These are phyloP conservation scores for Coix lacrymajobi DNA, from an alignment of 176 grass and related monocot genomes.

Conservation along the genomic window DNA sequence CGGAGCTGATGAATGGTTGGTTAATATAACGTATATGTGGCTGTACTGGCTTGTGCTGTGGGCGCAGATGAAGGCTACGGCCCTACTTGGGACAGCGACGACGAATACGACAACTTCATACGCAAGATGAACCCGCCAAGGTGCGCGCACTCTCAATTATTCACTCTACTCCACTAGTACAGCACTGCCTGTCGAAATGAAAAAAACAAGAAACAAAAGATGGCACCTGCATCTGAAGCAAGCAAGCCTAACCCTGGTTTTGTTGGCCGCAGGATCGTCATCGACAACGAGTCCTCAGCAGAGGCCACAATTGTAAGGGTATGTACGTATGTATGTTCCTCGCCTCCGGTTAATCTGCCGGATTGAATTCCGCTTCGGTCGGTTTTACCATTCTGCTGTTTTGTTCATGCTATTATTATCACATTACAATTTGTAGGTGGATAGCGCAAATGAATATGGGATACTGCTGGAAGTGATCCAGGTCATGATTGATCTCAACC, in stretches of 20 bases:
- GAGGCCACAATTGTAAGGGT: conserved; percentile 75
- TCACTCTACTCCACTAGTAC: not conserved
- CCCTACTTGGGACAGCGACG: conserved; percentile 73
- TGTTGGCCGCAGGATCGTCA: conserved; percentile 37
- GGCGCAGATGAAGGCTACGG: conserved; percentile 56
- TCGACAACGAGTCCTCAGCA: conserved; percentile 52
- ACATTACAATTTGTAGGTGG: conserved; percentile 36
- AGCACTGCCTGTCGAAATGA: too few relatives aligned
- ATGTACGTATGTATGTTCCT: conserved; percentile 30
- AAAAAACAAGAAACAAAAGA: not conserved
- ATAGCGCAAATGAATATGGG: conserved; percentile 70
- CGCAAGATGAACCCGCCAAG: conserved; percentile 89
- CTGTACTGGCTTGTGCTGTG: not conserved
- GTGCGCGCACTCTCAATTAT: conserved; percentile 25
- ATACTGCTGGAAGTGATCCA: conserved; percentile 79
- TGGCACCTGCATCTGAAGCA: not conserved
- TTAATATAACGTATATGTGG: conserved; percentile 17
- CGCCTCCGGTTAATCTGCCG: not conserved
- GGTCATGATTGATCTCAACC: conserved; percentile 71
- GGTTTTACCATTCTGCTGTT: not conserved
- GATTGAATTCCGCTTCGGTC: not conserved
- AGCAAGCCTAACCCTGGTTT: not conserved
- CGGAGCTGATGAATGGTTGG: conserved; percentile 20
- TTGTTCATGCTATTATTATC: not conserved
- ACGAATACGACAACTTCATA: conserved; percentile 84